These are phyloP conservation scores for Xylaria nigripes DNA, from an alignment of 495 filamentous ascomycete species.

Conservation along the genomic window DNA sequence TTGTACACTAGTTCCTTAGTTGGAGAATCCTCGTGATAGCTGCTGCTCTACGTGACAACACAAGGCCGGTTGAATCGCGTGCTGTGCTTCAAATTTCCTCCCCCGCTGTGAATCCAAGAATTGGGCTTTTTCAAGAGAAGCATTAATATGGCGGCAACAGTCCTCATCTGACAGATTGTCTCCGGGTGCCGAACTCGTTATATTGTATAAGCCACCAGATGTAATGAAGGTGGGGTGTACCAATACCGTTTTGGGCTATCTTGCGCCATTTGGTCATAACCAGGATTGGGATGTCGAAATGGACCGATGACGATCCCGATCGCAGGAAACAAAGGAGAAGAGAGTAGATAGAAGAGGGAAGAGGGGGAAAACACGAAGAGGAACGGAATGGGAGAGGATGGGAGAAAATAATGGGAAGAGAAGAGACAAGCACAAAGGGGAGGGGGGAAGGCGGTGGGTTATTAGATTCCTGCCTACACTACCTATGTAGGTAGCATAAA, in stretches of 20 bases:
- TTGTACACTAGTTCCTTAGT: constrained; percentile 4
- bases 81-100: constrained; percentile 4
- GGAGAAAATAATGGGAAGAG: constrained; percentile 13
- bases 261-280: constrained; percentile 10
- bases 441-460: constrained; percentile 32
- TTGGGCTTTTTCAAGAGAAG: not conserved
- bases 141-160: not conserved
- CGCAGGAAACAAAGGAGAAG: constrained; percentile 11
- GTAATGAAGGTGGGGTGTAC: constrained; percentile 13
- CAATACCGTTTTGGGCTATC: constrained; percentile 24
- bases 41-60: constrained; percentile 5
- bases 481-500: constrained; percentile 9
- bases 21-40: constrained; percentile 14
- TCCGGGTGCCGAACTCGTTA: constrained; percentile 3
- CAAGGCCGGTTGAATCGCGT: constrained; percentile 2
- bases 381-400: constrained; percentile 11
- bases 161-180: not conserved
- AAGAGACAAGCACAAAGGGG: constrained; percentile 26
- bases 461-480: constrained; percentile 13
- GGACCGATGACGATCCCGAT: constrained; percentile 13
- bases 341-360: constrained; percentile 10
- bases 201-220: constrained; percentile 7
- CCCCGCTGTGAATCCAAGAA: not conserved
- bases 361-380: constrained; percentile 2
- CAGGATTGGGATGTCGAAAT: constrained; percentile 7